A percentile compares a stretch with the other conserved stretches of the same genome.
phyloP scores from a whole-genome alignment of 495 filamentous ascomycete genomes.

The Filosporella fistucella region DNA sequence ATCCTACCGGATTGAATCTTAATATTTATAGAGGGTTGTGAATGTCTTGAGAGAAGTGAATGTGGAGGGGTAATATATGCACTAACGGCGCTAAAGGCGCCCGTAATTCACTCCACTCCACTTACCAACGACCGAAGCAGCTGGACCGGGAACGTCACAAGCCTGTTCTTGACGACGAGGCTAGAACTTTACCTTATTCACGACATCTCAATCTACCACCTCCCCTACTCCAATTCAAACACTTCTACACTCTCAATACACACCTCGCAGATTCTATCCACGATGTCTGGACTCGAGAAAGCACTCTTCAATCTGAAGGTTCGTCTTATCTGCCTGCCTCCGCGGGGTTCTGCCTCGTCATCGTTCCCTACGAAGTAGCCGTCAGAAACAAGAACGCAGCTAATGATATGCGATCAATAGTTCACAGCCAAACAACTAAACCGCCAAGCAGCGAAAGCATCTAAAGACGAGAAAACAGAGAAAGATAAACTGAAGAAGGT shows the following conservation, averaged over 20 bases:
- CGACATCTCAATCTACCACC: neutral
- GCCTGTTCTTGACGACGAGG: slow-evolving; percentile 24
- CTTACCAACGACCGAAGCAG: no score
- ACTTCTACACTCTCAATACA: no score
- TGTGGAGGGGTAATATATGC: slow-evolving; percentile 16
- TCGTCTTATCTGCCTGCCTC: slow-evolving; percentile 9
- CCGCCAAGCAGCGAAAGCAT: slow-evolving; percentile 73
- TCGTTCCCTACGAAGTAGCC: no score
- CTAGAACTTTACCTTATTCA: slow-evolving; percentile 1
- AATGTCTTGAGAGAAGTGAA: neutral
- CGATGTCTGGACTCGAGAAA: slow-evolving; percentile 60
- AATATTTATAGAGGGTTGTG: no score
- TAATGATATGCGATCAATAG: no score
- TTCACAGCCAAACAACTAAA: slow-evolving; percentile 84
- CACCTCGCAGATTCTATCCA: slow-evolving; percentile 7
- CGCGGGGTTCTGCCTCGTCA: neutral
- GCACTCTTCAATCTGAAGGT: slow-evolving; percentile 63
- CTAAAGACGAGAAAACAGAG: slow-evolving; percentile 75
- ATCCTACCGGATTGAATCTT: no score
- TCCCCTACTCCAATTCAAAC: neutral
- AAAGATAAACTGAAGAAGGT: slow-evolving; percentile 83
- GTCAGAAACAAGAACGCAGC: no score
- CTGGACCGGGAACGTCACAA: slow-evolving; percentile 12
- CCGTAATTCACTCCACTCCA: no score
- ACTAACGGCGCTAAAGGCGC: slow-evolving; percentile 1